Evolutionary conservation across 225 moss, liverwort and hornwort species (phyloP), one percentile per base, ranked within the genome.

Genomic region (Pseudoscleropodium purum): DNA sequence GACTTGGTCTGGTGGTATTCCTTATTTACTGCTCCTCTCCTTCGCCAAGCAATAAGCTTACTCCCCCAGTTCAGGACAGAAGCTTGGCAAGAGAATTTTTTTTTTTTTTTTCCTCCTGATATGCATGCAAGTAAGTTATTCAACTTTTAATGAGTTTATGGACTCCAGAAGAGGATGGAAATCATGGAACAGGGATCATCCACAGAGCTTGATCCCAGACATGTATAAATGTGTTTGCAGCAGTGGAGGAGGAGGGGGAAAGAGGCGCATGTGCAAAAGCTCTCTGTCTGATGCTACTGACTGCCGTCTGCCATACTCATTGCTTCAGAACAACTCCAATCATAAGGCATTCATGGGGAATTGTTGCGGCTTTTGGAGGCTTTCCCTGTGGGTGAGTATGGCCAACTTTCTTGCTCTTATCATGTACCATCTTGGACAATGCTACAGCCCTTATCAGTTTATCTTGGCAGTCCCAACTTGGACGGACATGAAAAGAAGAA

Each of bases 331-430:
- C 72, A 19, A 88, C 60, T 59, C 73, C 65, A 88, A 88, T 88
- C 83, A 88, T 83, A 9, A 88, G 87, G 87, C 60, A 45, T 82
- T 43, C 79, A 73, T 89, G 13, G 89, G 86, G 89, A 91, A 79
- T 54, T 84, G 87, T 83, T 64, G 70, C 36, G 1, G 8, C 86
- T 63, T 83, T 69, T 73, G 41, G 83, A 75, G 68, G 82, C 89
- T 75, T 70, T 49, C 68, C 78, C 59, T 43, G 36, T 74, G 69
- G 75, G 51, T 69, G 52, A 61, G 41, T 11, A 69, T 54, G 36
- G 29, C 49, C 45, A 63, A 84, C 74, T 51, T 87, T 25, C 75
- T 68, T 81, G 85, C 92, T 68, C 92, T 90, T 92, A 92, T 92
- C 90, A 85, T 76, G 62, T 81, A 82, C 76, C 85, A 43, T 75